Percentiles rank a stretch among this genome's conserved stretches.
phyloP scores from a whole-genome alignment of 1,139 yeast species.

The Suhomyces atakaporum region DNA sequence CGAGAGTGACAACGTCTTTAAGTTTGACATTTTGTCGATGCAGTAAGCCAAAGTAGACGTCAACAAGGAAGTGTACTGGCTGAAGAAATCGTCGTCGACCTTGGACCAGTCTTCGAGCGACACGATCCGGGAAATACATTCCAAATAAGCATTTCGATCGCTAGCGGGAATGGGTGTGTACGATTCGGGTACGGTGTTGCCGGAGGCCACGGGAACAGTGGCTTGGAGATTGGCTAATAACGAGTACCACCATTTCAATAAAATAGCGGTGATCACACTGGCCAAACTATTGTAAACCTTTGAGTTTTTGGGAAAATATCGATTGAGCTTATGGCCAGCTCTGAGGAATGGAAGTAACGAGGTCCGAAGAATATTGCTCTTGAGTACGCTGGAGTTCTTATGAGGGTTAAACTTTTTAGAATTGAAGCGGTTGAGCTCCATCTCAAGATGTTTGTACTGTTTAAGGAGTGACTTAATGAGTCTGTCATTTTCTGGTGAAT shows the following conservation, averaged over 20 bases:
- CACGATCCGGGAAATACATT: slow-evolving; percentile 67
- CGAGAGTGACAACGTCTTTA: slow-evolving; percentile 59
- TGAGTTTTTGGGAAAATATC: slow-evolving; percentile 24
- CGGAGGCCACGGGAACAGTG: slow-evolving; percentile 12
- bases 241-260: slow-evolving; percentile 69
- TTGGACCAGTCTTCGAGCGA: slow-evolving; percentile 64
- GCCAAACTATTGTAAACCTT: slow-evolving; percentile 36
- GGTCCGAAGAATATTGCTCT: slow-evolving; percentile 68
- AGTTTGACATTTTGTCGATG: slow-evolving; percentile 49
- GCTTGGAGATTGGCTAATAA: slow-evolving; percentile 39
- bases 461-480: slow-evolving; percentile 34
- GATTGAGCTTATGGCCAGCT: slow-evolving; percentile 26
- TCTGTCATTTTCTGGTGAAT: slow-evolving; percentile 23
- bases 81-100: slow-evolving; percentile 24
- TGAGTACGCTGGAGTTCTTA: slow-evolving; percentile 52
- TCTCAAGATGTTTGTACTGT: slow-evolving; percentile 47
- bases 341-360: slow-evolving; percentile 68
- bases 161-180: slow-evolving; percentile 23
- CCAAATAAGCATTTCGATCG: slow-evolving; percentile 73
- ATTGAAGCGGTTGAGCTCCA: slow-evolving; percentile 48
- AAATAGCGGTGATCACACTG: slow-evolving; percentile 40
- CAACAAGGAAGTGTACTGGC: slow-evolving; percentile 38
- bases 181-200: slow-evolving; percentile 4
- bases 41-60: slow-evolving; percentile 59
- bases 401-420: slow-evolving; percentile 25